Percentiles rank a stretch among this genome's conserved stretches.
These are phyloP conservation scores for Lactarius indigo DNA, from an alignment of 768 basidiomycete genomes.

Conservation along the genomic window DNA sequence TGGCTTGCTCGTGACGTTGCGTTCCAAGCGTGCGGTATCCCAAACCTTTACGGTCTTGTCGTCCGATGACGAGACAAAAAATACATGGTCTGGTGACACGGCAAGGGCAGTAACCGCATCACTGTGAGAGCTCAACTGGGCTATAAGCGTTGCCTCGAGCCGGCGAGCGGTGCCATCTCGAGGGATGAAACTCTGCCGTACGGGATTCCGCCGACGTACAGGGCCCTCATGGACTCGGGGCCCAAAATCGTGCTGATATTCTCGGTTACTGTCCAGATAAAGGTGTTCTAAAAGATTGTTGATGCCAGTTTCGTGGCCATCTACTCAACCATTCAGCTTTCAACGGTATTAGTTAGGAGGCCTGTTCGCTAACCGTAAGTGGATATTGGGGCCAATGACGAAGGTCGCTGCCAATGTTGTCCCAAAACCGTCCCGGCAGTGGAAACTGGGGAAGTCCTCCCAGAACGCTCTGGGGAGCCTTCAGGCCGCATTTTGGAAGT, in stretches of 20 bases:
- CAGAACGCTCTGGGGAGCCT: constrained; percentile 67
- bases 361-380: constrained; percentile 57
- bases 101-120: constrained; percentile 76
- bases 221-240: constrained; percentile 82
- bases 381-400: constrained; percentile 59
- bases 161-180: constrained; percentile 61
- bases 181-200: constrained; percentile 61
- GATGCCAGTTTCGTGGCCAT: constrained; percentile 88
- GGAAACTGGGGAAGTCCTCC: constrained; percentile 72
- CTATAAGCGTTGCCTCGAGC: constrained; percentile 76
- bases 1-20: constrained; percentile 85
- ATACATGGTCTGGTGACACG: constrained; percentile 90
- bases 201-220: constrained; percentile 68
- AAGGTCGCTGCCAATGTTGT: constrained; percentile 43
- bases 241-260: constrained; percentile 88
- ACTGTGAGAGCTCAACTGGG: constrained; percentile 79
- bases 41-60: constrained; percentile 93
- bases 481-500: constrained; percentile 66
- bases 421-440: constrained; percentile 53
- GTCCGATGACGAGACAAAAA: constrained; percentile 91
- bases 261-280: constrained; percentile 82
- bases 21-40: constrained; percentile 89
- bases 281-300: constrained; percentile 85
- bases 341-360: too few relatives aligned
- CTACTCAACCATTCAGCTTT: constrained; percentile 38